Percentiles rank a stretch among this genome's conserved stretches.
Evolutionary conservation across 495 filamentous ascomycete species (phyloP).

Genomic region (Trichoderma gamsii): DNA sequence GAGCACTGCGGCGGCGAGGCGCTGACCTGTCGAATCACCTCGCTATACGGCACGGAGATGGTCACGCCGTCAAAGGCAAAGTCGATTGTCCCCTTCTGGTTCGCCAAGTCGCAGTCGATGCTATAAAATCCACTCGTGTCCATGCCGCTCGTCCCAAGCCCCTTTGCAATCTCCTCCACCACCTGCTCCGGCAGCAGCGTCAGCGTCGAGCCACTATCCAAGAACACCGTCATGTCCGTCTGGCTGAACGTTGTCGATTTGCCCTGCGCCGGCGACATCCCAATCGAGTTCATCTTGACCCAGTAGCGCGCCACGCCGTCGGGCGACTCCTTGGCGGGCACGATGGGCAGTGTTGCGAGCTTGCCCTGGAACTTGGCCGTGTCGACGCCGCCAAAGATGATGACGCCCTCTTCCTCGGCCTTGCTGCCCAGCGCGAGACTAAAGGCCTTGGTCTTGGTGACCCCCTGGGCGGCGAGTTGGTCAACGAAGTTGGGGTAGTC

Average conservation of each 20-base stretch:
- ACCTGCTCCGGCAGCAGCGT: slow-evolving; percentile 75
- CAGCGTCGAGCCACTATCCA: slow-evolving; percentile 85
- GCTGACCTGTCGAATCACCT: slow-evolving; percentile 44
- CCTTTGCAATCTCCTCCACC: slow-evolving; percentile 53
- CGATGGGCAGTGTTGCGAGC: slow-evolving; percentile 63
- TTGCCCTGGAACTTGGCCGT: slow-evolving; percentile 72
- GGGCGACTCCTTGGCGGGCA: slow-evolving; percentile 38
- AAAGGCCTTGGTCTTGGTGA: slow-evolving; percentile 40
- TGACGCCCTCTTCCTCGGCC: slow-evolving; percentile 54
- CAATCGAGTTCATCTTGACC: slow-evolving; percentile 57
- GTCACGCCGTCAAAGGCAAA: slow-evolving; percentile 68
- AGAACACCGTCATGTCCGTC: slow-evolving; percentile 57
- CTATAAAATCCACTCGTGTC: slow-evolving; percentile 52
- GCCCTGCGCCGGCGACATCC: slow-evolving; percentile 34
- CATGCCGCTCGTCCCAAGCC: slow-evolving; percentile 53
- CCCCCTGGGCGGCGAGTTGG: slow-evolving; percentile 34
- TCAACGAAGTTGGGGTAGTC: slow-evolving; percentile 43
- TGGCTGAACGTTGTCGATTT: slow-evolving; percentile 40
- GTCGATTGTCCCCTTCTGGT: slow-evolving; percentile 57
- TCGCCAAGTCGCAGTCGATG: slow-evolving; percentile 64
- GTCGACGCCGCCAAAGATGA: slow-evolving; percentile 91
- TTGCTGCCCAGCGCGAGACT: slow-evolving; percentile 44
- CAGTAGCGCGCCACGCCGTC: slow-evolving; percentile 44
- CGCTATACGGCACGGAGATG: slow-evolving; percentile 57
- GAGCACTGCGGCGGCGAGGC: slow-evolving; percentile 52